Conservation (phyloP, 139 green algal genomes). For the Nannochloris sp. region DNA sequence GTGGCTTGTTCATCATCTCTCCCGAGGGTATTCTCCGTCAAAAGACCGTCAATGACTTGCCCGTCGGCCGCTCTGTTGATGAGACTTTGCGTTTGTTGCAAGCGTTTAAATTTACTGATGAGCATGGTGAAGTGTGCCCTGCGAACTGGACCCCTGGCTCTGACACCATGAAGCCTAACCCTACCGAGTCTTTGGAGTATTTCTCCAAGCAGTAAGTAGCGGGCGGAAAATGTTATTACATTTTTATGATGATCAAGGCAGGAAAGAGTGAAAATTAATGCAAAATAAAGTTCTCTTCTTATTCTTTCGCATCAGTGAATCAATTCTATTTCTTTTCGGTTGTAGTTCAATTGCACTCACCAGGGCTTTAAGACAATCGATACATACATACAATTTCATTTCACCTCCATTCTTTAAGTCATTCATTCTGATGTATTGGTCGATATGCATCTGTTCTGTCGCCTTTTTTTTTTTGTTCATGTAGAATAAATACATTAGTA, state of each 20-base stretch:
- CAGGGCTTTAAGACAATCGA: too few relatives aligned
- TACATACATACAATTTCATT: too few relatives aligned
- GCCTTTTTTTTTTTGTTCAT: too few relatives aligned
- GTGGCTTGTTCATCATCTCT: constrained; percentile 47
- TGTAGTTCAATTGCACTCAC: too few relatives aligned
- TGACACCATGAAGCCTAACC: constrained; percentile 72
- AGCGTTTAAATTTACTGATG: constrained; percentile 60
- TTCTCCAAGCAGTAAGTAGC: constrained; percentile 38
- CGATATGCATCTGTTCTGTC: too few relatives aligned
- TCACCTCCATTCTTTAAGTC: too few relatives aligned
- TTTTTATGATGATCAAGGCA: too few relatives aligned
- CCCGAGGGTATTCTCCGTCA: constrained; percentile 31
- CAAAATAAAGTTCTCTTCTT: neutral
- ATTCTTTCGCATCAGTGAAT: too few relatives aligned
- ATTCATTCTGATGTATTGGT: too few relatives aligned
- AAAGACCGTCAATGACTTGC: constrained; percentile 42
- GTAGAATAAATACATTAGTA: too few relatives aligned
- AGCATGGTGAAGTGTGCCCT: constrained; percentile 80
- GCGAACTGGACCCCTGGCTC: constrained; percentile 70
- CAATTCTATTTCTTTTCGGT: too few relatives aligned
- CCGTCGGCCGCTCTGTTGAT: constrained; percentile 42
- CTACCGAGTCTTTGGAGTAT: constrained; percentile 48
- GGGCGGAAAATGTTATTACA: too few relatives aligned
- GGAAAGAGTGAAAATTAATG: constrained; percentile 1
- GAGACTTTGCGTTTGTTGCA: constrained; percentile 43